Evolutionary conservation across 805 yeast genomes (phyloP).

Genomic region (Metschnikowia baotianmanensis): DNA sequence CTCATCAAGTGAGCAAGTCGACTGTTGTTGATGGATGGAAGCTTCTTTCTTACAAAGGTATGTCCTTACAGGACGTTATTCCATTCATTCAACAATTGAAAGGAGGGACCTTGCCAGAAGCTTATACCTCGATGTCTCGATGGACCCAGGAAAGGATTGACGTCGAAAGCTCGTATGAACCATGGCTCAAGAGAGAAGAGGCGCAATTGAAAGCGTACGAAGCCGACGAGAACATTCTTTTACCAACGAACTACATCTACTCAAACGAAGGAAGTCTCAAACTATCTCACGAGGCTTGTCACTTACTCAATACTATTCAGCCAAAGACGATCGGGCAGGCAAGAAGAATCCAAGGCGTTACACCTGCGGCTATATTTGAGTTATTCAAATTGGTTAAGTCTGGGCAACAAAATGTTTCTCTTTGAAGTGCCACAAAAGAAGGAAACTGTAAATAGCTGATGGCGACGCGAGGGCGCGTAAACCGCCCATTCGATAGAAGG

Average conservation of each 20-base stretch:
- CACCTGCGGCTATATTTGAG: constrained; percentile 89
- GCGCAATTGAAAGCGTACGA: constrained; percentile 72
- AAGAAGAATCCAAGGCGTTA: constrained; percentile 88
- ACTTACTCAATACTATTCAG: constrained; percentile 66
- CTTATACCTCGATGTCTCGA: constrained; percentile 23
- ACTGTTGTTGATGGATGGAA: constrained; percentile 60
- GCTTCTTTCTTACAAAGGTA: constrained; percentile 55
- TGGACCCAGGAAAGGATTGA: constrained; percentile 61
- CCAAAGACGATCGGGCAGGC: constrained; percentile 96
- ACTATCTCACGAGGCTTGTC: constrained; percentile 74
- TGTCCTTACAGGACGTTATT: constrained; percentile 27
- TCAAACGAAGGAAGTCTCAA: constrained; percentile 44
- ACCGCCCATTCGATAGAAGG: too few species aligned
- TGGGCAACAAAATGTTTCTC: constrained; percentile 8
- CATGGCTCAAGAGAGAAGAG: constrained; percentile 71
- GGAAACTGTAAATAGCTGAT: not conserved
- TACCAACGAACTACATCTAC: constrained; percentile 74
- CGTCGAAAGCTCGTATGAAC: constrained; percentile 80
- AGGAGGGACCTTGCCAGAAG: constrained; percentile 24
- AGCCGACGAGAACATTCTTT: constrained; percentile 71
- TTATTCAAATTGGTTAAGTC: constrained; percentile 55
- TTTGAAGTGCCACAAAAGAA: constrained; percentile 1
- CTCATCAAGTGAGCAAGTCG: constrained; percentile 44
- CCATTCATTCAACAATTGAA: constrained; percentile 27
- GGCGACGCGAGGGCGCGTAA: too few species aligned